phyloP scores from a whole-genome alignment of 345 rosid species.

The Eucalyptus fibrosa region DNA sequence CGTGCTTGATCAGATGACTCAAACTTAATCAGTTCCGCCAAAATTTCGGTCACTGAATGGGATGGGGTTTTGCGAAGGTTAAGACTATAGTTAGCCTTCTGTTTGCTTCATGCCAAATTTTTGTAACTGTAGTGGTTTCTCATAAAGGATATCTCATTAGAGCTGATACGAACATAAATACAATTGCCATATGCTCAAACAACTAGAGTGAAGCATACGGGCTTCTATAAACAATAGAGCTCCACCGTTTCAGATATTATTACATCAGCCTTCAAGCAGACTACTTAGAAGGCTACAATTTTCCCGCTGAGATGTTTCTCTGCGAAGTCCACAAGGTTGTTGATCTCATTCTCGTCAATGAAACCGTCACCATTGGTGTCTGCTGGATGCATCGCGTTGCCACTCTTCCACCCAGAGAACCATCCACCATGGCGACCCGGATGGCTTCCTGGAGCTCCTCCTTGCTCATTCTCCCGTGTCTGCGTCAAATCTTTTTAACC shows the following conservation, averaged over 20 bases:
- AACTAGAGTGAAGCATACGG: neutral
- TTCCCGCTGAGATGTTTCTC: neutral
- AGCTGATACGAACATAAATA: neutral
- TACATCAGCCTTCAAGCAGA: neutral
- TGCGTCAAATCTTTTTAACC: neutral
- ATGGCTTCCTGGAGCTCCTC: conserved; percentile 15
- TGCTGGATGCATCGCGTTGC: neutral
- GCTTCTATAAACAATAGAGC: neutral
- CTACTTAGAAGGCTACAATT: neutral
- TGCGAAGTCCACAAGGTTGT: neutral
- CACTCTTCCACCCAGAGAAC: neutral
- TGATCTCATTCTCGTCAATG: neutral
- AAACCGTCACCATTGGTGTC: neutral
- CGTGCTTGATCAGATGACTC: neutral
- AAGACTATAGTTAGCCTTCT: neutral
- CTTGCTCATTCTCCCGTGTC: conserved; percentile 6
- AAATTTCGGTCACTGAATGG: neutral
- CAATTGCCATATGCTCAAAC: neutral
- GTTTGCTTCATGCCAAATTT: neutral
- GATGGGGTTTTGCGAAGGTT: neutral
- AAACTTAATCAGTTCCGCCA: neutral
- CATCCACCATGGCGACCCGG: neutral
- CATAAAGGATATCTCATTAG: neutral
- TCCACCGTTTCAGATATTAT: neutral
- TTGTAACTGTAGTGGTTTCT: neutral